Base-by-base conservation (phyloP, 768 basidiomycete genomes). In the Tulasnella sp. region DNA sequence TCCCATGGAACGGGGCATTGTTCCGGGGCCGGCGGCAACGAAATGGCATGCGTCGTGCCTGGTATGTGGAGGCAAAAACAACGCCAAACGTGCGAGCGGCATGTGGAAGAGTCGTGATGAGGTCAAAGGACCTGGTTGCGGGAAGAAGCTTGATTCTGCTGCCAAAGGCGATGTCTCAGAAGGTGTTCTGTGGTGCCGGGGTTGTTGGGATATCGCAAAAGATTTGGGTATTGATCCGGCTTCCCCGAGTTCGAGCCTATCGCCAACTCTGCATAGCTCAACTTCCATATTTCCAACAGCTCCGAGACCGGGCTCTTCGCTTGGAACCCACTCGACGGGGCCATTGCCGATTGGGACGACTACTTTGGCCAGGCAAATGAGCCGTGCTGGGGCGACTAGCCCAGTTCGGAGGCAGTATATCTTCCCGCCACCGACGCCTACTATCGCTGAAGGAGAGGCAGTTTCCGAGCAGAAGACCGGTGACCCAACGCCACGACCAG, bases 1-100 rank as follows among this genome's bases (percentile, higher is more conserved):
- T 14, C 78, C 78, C 1, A 89, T 91, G 86, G 88, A 90, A 64
- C 74, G 78, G 58, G 88, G 88, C 7, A 86, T 90, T 29, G 83
- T 91, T 36, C 82, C 86, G 25, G 88, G 88, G 4, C 88, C 88
- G 21, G 82, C 85, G 59, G 84, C 84, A 34, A 81, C 82, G 31
- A 77, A 78, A 61, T 91, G 88, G 88, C 88, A 91, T 67, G 73
- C 76, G 6, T 65, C 74, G 36, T 91, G 88, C 67, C 74, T 91
- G 48, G 75, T 87, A 5, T 91, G 88, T 64, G 88, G 88, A 1
- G 88, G 88, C 0, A 46, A 43, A 42, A 32, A 23, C 31, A 29
- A 27, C 25, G 37, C 29, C 14, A 36, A 46, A 45, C 36, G 31
- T 32, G n/a, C 41, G 12, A 42, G 17, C 49, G 57, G 21, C n/a